Conservation (phyloP, 2,329 filamentous ascomycete species). For the Lasiodiplodia gonubiensis region DNA sequence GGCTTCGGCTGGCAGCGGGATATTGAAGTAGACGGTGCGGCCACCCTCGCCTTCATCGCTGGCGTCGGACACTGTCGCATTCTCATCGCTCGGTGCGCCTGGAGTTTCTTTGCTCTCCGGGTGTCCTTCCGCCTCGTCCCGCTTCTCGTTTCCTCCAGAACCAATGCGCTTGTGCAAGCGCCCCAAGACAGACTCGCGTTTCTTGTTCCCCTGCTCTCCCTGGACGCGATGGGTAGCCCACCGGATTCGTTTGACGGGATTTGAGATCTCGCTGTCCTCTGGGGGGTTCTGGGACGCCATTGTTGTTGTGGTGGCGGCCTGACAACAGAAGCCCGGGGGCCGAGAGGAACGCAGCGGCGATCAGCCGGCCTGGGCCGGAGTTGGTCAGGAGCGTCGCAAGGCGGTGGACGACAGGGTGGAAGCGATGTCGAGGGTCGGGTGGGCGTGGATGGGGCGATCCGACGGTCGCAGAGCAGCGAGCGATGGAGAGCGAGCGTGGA, state of each 20-base stretch:
- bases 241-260: constrained; percentile 78
- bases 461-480: constrained; percentile 17
- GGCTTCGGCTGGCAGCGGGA: constrained; percentile 74
- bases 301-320: constrained; percentile 35
- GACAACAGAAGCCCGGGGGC: constrained; percentile 23
- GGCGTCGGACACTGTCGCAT: constrained; percentile 43
- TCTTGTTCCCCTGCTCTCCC: constrained; percentile 74
- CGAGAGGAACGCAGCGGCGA: constrained; percentile 32
- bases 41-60: constrained; percentile 37
- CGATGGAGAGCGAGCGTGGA: constrained; percentile 26
- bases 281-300: constrained; percentile 39
- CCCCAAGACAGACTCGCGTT: constrained; percentile 82
- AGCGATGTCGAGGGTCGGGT: not conserved
- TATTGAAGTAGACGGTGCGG: constrained; percentile 81
- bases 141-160: constrained; percentile 68
- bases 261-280: constrained; percentile 60
- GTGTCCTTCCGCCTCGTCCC: constrained; percentile 39
- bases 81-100: constrained; percentile 35
- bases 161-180: constrained; percentile 66
- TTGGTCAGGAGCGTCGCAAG: constrained; percentile 31
- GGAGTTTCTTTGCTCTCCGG: constrained; percentile 41
- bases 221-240: constrained; percentile 94
- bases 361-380: constrained; percentile 47
- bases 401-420: not conserved
- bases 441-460: constrained; percentile 11